Percentiles rank a stretch among this genome's conserved stretches.
Evolutionary conservation across 768 basidiomycete genomes (phyloP).

Genomic region (Pilatotrama ljubarskyi): DNA sequence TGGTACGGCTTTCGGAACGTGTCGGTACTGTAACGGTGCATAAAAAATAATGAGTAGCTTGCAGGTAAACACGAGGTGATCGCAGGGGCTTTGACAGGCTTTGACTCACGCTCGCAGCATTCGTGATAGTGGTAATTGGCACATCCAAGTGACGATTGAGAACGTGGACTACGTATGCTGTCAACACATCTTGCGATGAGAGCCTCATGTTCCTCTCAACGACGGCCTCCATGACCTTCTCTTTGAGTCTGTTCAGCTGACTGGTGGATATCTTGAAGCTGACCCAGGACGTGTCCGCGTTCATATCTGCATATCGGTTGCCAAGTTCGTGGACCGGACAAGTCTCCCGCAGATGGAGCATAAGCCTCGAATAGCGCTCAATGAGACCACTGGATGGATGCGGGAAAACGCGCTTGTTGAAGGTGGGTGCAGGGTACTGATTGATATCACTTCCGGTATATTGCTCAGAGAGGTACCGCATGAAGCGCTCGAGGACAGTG

Average conservation of each 20-base stretch:
- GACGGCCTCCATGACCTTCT: background rate
- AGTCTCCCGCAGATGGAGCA: constrained; percentile 30
- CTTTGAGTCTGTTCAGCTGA: background rate
- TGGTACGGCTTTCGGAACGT: constrained; percentile 12
- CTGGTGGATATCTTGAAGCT: background rate
- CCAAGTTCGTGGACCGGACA: constrained; percentile 24
- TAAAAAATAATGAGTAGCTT: too few relatives aligned
- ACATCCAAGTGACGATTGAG: constrained; percentile 22
- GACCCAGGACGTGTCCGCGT: background rate
- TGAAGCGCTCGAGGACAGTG: constrained; percentile 30
- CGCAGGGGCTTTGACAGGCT: background rate
- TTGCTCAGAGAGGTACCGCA: constrained; percentile 31
- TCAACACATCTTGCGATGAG: constrained; percentile 35
- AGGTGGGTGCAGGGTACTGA: constrained; percentile 24
- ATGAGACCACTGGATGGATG: constrained; percentile 17
- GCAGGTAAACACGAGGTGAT: too few relatives aligned
- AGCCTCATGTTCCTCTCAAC: background rate
- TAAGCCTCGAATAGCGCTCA: constrained; percentile 21
- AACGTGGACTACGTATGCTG: constrained; percentile 29
- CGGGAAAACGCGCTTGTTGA: constrained; percentile 28
- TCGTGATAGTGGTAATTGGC: constrained; percentile 27
- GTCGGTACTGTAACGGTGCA: constrained; percentile 21
- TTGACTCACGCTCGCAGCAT: constrained; percentile 32
- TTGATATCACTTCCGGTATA: constrained; percentile 27
- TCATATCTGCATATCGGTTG: constrained; percentile 9